Percentiles rank a stretch among this genome's conserved stretches.
phyloP scores from a whole-genome alignment of 202 grass and related monocot genomes.

The Dendrocalamus latiflorus region DNA sequence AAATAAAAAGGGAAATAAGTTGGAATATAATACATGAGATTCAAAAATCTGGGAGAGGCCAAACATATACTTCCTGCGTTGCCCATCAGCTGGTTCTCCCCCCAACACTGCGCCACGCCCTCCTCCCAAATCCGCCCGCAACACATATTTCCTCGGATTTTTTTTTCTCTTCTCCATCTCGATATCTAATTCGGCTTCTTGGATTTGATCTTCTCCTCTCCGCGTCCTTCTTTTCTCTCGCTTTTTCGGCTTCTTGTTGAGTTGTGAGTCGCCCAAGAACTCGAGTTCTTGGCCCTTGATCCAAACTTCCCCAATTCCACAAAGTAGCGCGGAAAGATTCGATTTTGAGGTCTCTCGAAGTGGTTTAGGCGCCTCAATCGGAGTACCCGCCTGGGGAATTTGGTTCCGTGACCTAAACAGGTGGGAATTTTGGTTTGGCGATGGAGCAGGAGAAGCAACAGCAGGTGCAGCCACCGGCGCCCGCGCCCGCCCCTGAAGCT shows the following conservation, averaged over 20 bases:
- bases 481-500: no score
- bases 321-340: background rate
- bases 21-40: slow-evolving; percentile 32
- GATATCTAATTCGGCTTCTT: slow-evolving; percentile 15
- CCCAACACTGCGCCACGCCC: background rate
- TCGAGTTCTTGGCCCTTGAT: slow-evolving; percentile 35
- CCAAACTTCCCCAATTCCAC: slow-evolving; percentile 26
- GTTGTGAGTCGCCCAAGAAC: slow-evolving; percentile 19
- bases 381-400: background rate
- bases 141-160: slow-evolving; percentile 10
- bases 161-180: background rate
- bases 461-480: background rate
- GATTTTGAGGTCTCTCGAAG: background rate
- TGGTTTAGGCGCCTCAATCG: slow-evolving; percentile 14
- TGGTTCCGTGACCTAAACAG: slow-evolving; percentile 21
- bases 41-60: slow-evolving; percentile 43
- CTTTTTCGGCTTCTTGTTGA: background rate
- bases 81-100: slow-evolving; percentile 25
- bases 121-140: slow-evolving; percentile 28
- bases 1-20: slow-evolving; percentile 35
- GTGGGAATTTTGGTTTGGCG: slow-evolving; percentile 25
- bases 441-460: slow-evolving; percentile 43
- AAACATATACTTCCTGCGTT: slow-evolving; percentile 28
- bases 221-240: slow-evolving; percentile 2
- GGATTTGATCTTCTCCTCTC: slow-evolving; percentile 7